phyloP scores from a whole-genome alignment of 192 early-diverging fungal genomes.

The Backusella sp. region DNA sequence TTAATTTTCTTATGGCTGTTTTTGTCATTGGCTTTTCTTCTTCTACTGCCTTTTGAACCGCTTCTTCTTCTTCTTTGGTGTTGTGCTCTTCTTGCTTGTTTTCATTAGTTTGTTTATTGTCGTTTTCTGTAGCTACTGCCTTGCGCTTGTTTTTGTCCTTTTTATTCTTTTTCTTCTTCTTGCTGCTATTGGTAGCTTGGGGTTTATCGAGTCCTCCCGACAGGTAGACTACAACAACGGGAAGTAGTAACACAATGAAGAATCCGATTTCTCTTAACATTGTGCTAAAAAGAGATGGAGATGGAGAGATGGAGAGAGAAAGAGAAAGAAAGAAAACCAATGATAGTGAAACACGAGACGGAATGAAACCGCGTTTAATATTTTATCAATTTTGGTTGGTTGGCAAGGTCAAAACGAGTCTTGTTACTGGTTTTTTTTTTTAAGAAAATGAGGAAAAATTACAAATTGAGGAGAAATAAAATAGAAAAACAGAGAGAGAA shows the following conservation, averaged over 20 bases:
- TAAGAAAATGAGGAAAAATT: no score
- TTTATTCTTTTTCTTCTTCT: conserved; percentile 21
- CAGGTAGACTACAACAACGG: conserved; percentile 10
- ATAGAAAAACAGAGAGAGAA: no score
- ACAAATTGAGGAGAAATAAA: no score
- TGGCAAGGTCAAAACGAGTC: background rate
- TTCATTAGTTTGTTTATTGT: background rate
- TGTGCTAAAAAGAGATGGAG: background rate
- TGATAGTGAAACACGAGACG: background rate
- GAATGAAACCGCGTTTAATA: background rate
- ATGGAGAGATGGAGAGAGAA: background rate
- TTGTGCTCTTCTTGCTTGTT: background rate
- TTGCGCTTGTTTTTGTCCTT: background rate
- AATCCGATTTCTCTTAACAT: conserved; percentile 24
- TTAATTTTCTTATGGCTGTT: background rate
- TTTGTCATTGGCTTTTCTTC: background rate
- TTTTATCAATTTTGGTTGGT: background rate
- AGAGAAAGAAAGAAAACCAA: background rate
- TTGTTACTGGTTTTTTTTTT: background rate
- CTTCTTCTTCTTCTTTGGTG: background rate
- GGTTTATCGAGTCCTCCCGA: background rate
- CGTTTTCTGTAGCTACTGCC: background rate
- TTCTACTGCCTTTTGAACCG: background rate
- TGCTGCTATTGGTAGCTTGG: conserved; percentile 16
- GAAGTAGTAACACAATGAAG: conserved; percentile 23